Evolutionary conservation across 1,284 basidiomycete genomes (phyloP).

Genomic region (Puccinia triticina): DNA sequence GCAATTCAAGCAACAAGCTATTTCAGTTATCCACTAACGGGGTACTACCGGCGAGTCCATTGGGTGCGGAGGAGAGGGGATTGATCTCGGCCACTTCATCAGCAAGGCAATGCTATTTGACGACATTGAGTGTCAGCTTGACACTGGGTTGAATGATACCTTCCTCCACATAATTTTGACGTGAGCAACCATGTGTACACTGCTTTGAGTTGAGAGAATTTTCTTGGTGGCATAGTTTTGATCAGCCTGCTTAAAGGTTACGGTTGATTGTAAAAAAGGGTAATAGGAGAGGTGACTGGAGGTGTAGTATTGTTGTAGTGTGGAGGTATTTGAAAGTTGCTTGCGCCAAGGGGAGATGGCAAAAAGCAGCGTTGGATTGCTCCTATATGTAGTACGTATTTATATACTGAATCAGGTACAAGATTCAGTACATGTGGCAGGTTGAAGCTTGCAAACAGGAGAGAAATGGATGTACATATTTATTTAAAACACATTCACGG

Average conservation of each 20-base stretch:
- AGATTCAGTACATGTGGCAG: too few relatives aligned
- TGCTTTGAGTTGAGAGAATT: background rate
- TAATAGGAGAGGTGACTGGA: background rate
- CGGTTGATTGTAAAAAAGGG: background rate
- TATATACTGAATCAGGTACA: too few relatives aligned
- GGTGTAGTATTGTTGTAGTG: background rate
- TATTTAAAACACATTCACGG: too few relatives aligned
- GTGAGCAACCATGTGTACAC: background rate
- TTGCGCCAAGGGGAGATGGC: background rate
- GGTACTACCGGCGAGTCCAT: background rate
- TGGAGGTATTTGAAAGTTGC: background rate
- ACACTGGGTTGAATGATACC: background rate
- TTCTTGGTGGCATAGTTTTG: conserved; percentile 4
- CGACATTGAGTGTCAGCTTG: background rate
- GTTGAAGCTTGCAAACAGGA: too few relatives aligned
- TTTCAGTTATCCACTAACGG: background rate
- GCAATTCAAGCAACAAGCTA: background rate
- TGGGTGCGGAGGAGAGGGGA: background rate
- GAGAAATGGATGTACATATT: too few relatives aligned
- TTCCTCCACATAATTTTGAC: background rate
- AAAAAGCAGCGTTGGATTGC: too few relatives aligned
- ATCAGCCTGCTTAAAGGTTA: background rate
- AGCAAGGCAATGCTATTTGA: background rate
- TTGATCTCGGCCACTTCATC: background rate
- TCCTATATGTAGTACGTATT: too few relatives aligned